Evolutionary conservation across 1,139 yeast species (phyloP).

Genomic region (Sugiyamaella castrensis): DNA sequence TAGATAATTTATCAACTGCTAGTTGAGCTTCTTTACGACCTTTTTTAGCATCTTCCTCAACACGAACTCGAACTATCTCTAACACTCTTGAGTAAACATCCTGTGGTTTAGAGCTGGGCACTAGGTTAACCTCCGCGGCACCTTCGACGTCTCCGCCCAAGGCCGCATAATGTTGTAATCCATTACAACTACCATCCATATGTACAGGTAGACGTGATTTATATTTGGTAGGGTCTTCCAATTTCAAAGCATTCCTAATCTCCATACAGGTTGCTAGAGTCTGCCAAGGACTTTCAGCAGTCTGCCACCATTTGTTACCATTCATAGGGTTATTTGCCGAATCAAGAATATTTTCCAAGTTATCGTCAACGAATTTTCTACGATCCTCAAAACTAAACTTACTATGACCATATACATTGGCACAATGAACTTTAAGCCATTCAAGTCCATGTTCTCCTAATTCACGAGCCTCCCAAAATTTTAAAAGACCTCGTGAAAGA

Average conservation of each 20-base stretch:
- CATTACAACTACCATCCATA: conserved; percentile 98
- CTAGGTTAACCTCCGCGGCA: conserved; percentile 84
- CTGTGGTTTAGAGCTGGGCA: conserved; percentile 80
- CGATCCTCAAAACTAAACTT: conserved; percentile 79
- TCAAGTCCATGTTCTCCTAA: conserved; percentile 71
- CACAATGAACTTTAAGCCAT: conserved; percentile 90
- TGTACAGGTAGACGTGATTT: conserved; percentile 86
- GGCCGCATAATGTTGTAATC: conserved; percentile 96
- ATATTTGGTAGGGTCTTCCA: conserved; percentile 70
- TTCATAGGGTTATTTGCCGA: conserved; percentile 70
- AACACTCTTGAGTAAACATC: conserved; percentile 90
- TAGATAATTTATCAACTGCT: conserved; percentile 60
- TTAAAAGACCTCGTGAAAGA: conserved; percentile 76
- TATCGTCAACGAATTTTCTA: conserved; percentile 64
- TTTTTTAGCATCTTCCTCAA: conserved; percentile 57
- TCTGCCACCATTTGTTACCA: conserved; percentile 71
- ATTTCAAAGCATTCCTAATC: conserved; percentile 63
- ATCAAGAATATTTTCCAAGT: conserved; percentile 57
- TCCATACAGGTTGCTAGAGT: conserved; percentile 85
- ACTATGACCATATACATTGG: conserved; percentile 85
- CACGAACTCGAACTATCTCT: conserved; percentile 55
- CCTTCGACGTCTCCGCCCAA: conserved; percentile 95
- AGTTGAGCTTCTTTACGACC: conserved; percentile 53
- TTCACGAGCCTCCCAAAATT: conserved; percentile 84
- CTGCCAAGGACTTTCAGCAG: conserved; percentile 96